Base-by-base conservation (phyloP, 2,329 filamentous ascomycete genomes). In the Chalaropsis ovoidea region DNA sequence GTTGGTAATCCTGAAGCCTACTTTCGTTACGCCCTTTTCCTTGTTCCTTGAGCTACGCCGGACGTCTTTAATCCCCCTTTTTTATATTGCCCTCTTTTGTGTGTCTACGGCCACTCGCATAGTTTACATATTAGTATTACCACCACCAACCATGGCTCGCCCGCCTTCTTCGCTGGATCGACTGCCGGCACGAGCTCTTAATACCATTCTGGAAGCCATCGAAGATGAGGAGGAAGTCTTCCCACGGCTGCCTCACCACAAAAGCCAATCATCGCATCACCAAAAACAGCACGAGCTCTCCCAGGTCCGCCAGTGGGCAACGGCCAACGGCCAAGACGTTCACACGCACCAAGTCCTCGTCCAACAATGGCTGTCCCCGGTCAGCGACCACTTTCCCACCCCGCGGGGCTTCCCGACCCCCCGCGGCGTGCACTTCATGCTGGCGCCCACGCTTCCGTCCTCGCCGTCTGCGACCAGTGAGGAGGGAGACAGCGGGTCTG, bases 381-480 rank as follows among this genome's bases (percentile, higher is more conserved):
- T 79, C 74, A 83, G 80, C 73, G 82, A 83, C 70, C 81, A 89
- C 73, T 87, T 87, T 71, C 85, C 84, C 43, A 69, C 68, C n/a
- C 68, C 68, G 2, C 62, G 56, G 24, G 68, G 68, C 72, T 90
- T 90, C 72, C 87, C 86, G 52, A 88, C 86, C 8, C 86, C 87
- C n/a, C 80, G 84, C 71, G 86, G 85, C 67, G 77, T 82, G 70
- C 79, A 87, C 73, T 86, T 85, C 72, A 80, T 87, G 72, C 78
- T 84, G 47, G 84, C 83, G 61, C 82, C 84, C 60, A 80, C 83
- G 72, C 78, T 85, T 65, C 81, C 85, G 43, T 84, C 83, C 63
- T 85, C 84, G 63, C 82, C 83, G 22, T 83, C 82, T 24, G 79
- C 80, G 61, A 75, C 76, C 45, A 81, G 82, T 6, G 77, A 77